These are phyloP conservation scores for Exophiala bonariae DNA, from an alignment of 2,329 filamentous ascomycete genomes.

Conservation along the genomic window DNA sequence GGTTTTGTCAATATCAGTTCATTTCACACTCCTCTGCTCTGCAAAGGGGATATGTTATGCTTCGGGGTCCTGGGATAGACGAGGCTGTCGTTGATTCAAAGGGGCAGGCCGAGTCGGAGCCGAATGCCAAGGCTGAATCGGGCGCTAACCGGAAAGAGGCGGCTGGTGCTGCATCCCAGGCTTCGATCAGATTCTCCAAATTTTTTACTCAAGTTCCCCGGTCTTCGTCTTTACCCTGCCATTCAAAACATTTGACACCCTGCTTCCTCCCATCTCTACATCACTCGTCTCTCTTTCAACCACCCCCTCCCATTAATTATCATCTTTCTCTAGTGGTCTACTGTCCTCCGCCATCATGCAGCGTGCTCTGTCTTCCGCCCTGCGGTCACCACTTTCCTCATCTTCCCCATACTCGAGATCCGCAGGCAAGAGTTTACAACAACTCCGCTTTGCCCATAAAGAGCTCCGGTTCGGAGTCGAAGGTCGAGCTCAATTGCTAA, in stretches of 20 bases:
- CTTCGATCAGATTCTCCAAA: conserved; percentile 12
- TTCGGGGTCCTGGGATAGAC: too few relatives aligned
- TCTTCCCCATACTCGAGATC: conserved; percentile 57
- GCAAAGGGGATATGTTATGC: too few relatives aligned
- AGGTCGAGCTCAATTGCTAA: conserved; percentile 81
- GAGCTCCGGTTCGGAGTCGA: conserved; percentile 99
- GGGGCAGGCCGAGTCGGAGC: too few relatives aligned
- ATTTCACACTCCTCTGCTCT: too few relatives aligned
- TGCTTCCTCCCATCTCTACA: conserved; percentile 14
- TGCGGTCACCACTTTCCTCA: conserved; percentile 77
- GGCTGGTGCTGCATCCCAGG: neutral
- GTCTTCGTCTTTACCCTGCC: conserved; percentile 18
- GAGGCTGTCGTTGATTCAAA: conserved; percentile 2
- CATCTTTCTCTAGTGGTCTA: neutral
- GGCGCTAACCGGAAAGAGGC: neutral
- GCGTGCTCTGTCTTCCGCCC: conserved; percentile 81
- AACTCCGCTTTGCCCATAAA: conserved; percentile 84
- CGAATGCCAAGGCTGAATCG: conserved; percentile 1
- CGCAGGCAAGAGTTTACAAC: conserved; percentile 70
- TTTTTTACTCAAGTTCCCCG: too few relatives aligned
- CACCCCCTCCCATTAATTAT: conserved; percentile 19
- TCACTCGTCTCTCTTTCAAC: conserved; percentile 29
- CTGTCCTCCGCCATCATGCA: conserved; percentile 69
- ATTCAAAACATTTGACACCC: conserved; percentile 17
- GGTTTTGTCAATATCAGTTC: too few relatives aligned